phyloP scores from a whole-genome alignment of 2,329 filamentous ascomycete species.

The Dothistroma septosporum region DNA sequence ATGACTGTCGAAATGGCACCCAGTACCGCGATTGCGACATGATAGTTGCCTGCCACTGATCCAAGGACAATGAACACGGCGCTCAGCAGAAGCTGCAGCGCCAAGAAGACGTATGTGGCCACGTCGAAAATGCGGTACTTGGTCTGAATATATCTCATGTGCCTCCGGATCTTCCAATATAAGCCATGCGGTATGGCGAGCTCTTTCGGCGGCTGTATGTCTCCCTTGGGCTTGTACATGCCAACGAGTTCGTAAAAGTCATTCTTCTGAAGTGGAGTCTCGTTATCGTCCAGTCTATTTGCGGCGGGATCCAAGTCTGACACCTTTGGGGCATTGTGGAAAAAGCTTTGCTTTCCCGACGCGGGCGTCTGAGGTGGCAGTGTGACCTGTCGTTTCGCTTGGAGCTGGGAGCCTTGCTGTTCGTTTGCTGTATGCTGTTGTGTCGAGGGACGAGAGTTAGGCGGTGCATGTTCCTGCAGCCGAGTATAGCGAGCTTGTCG shows the following conservation, averaged over 20 bases:
- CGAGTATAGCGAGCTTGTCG: constrained; percentile 2
- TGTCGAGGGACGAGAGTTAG: background rate
- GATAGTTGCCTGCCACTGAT: constrained; percentile 24
- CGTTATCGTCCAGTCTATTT: constrained; percentile 24
- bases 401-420: constrained; percentile 3
- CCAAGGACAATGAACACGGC: constrained; percentile 38
- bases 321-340: constrained; percentile 17
- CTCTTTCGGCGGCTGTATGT: constrained; percentile 24
- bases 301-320: constrained; percentile 28
- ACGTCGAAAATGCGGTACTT: constrained; percentile 33
- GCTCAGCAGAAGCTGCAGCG: constrained; percentile 33
- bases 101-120: constrained; percentile 30
- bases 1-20: constrained; percentile 35
- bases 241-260: constrained; percentile 34
- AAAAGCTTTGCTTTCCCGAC: constrained; percentile 13
- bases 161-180: constrained; percentile 23
- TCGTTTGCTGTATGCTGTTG: background rate
- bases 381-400: constrained; percentile 10
- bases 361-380: constrained; percentile 10
- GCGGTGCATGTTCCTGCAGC: background rate
- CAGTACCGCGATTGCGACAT: constrained; percentile 32
- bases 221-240: constrained; percentile 22
- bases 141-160: constrained; percentile 23
- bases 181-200: constrained; percentile 28
- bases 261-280: constrained; percentile 24